Base-by-base conservation (phyloP, 2,329 filamentous ascomycete species). In the Colletotrichum trifolii region DNA sequence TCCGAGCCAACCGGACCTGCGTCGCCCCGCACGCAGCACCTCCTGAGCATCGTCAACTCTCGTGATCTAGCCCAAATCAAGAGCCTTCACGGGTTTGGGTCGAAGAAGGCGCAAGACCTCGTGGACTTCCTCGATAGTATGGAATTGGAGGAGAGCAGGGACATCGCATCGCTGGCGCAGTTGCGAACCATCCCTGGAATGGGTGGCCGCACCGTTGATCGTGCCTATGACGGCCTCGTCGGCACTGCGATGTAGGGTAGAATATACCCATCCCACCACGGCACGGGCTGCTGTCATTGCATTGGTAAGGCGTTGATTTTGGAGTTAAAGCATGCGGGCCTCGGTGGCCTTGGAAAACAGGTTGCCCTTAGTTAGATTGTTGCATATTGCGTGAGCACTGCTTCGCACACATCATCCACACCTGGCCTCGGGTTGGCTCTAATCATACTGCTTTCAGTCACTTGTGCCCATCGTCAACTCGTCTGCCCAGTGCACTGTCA, bases 1-100 rank as follows among this genome's bases (percentile, higher is more conserved):
- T 67, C 72, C 1, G 83, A 85, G 43, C 78, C 82, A 12, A 81
- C 82, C 11, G 78, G 77, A 8, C 78, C 68, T 50, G 72, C 65
- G 45, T 77, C 87, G 1, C 89, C 89, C 1, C 83, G 87, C 4
- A 89, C 89, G 7, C 82, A 82, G 67, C 84, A 86, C 64, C 78
- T 94, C 2, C 82, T 94, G 2, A 81, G 86, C 50, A 90, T 93
- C 71, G 86, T 94, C 77, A 94, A 94, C 79, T 92, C 89, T 17
- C 85, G 89, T 53, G 89, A 94, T 66, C 77, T 90, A 15, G 79
- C 79, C 12, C 82, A 86, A 72, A 93, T 94, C 75, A 86, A 85
- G 71, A 79, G 86, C 3, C 81, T 94, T 2, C 87, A 88, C 43
- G 91, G 91, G 2, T 89, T 94, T 10, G 91, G 91, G 0, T 82